These are phyloP conservation scores for Acephala macrosclerotiorum DNA, from an alignment of 2,329 filamentous ascomycete species.

Conservation along the genomic window DNA sequence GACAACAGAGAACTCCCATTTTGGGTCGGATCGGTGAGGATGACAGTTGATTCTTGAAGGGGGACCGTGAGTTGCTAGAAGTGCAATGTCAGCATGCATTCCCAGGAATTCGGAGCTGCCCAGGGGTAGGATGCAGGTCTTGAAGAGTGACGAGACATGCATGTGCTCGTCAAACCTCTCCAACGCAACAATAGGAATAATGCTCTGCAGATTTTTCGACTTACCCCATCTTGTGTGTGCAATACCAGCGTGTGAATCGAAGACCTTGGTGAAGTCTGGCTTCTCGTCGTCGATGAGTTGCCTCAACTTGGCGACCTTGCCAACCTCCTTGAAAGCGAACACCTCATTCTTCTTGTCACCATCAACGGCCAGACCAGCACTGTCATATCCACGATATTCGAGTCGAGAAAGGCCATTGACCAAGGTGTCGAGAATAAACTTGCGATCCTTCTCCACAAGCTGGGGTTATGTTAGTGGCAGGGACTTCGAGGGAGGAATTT, in stretches of 20 bases:
- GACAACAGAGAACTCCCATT: constrained; percentile 95
- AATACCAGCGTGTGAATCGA: constrained; percentile 98
- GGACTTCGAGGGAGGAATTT: background rate
- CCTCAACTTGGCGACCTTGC: constrained; percentile 97
- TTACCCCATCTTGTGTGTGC: constrained; percentile 93
- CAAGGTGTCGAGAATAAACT: constrained; percentile 93
- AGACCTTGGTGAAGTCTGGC: constrained; percentile 88
- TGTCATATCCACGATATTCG: constrained; percentile 98
- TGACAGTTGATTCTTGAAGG: constrained; percentile 91
- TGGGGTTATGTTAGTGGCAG: background rate
- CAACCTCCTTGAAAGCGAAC: constrained; percentile 97
- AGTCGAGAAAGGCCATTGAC: constrained; percentile 95
- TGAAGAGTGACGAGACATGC: background rate
- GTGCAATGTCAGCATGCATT: background rate
- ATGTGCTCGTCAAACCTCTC: background rate
- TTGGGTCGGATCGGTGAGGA: constrained; percentile 93
- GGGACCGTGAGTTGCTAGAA: constrained; percentile 80
- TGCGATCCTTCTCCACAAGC: constrained; percentile 77
- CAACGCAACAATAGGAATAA: background rate
- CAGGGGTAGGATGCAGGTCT: background rate
- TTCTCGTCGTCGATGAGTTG: constrained; percentile 86
- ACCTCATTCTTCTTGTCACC: constrained; percentile 99
- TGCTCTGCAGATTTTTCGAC: background rate
- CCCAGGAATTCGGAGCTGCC: background rate
- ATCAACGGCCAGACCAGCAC: constrained; percentile 92